Evolutionary conservation across 441 rosid genomes (phyloP), one percentile per base, ranked within the genome.

Genomic region (Pelargonium fulgidum): DNA sequence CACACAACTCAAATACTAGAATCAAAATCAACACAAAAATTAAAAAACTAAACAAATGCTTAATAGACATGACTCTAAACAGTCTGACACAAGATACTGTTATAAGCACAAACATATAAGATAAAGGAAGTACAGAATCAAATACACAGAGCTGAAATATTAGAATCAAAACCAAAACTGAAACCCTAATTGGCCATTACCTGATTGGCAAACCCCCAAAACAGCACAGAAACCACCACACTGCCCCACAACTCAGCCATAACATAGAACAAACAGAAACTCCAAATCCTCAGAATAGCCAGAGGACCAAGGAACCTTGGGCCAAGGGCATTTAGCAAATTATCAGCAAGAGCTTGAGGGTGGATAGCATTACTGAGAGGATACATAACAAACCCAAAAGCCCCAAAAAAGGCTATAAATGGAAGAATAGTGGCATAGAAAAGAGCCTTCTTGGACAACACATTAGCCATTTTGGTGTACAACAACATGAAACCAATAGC

Each of bases 211-310:
- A 93, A 86, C 26, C 98, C 98, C 98, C 98, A 93, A 74, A 93
- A 93, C 50, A 93, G 88, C 77, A 93, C 98, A 20, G 98, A 93
- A 76, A 93, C 62, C 62, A 93, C 97, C 17, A 93, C 97, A 70
- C 98, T 93, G 16, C 98, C 98, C 98, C 98, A 93, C 72, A 93
- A 87, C 79, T 93, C 98, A 81, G 97, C 98, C 98, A 93, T 93
- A 73, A 93, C 98, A 84, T 93, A 93, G 81, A 93, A 93, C 85
- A 93, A 82, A 81, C 97, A 89, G 85, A 93, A 93, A 65, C 83
- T 84, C 98, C 98, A 93, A 81, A 89, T 93, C 84, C 98, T 84
- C 91, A 93, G 1, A 68, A 93, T 93, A 5, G 98, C 98, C 67
- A 93, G 87, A 22, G 98, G 98, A 69, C 98, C 98, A 71, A 93